Evolutionary conservation across 2,329 filamentous ascomycete species (phyloP).

Genomic region (Scytalidium sp.): DNA sequence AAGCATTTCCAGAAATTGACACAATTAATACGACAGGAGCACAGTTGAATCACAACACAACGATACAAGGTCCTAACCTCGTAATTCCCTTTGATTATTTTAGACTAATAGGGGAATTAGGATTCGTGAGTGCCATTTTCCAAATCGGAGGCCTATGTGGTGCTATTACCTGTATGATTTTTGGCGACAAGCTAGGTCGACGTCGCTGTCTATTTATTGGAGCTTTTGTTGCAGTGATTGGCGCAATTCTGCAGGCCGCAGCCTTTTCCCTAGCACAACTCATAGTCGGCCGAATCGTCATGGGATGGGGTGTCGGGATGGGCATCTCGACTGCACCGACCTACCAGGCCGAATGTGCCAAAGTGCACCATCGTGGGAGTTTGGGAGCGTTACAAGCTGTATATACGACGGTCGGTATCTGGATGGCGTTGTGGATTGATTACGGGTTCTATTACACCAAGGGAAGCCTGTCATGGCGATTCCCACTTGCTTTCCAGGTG

Average conservation of each 20-base stretch:
- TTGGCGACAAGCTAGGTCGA: conserved; percentile 55
- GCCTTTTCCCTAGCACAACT: conserved; percentile 36
- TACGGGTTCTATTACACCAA: conserved; percentile 27
- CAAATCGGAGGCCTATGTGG: too few species aligned
- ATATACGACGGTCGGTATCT: conserved; percentile 21
- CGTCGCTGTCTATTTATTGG: conserved; percentile 54
- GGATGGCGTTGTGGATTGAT: conserved; percentile 41
- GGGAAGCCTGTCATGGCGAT: conserved; percentile 27
- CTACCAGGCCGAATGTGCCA: conserved; percentile 22
- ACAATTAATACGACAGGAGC: conserved; percentile 31
- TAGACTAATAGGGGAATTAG: too few species aligned
- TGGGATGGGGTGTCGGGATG: conserved; percentile 30
- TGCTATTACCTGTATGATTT: too few species aligned
- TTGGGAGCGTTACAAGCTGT: too few species aligned
- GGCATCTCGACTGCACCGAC: conserved; percentile 68
- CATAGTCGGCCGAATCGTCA: conserved; percentile 36
- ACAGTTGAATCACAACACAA: conserved; percentile 30
- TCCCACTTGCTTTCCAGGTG: conserved; percentile 48
- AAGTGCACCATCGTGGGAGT: conserved; percentile 16
- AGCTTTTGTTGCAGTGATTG: conserved; percentile 25
- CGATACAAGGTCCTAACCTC: conserved; percentile 35
- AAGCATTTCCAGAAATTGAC: conserved; percentile 39
- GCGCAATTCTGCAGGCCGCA: conserved; percentile 23
- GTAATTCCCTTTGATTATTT: too few species aligned
- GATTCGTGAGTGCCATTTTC: too few species aligned